Conservation (phyloP, 1,284 basidiomycete species). For the Uromyces viciae-fabae region DNA sequence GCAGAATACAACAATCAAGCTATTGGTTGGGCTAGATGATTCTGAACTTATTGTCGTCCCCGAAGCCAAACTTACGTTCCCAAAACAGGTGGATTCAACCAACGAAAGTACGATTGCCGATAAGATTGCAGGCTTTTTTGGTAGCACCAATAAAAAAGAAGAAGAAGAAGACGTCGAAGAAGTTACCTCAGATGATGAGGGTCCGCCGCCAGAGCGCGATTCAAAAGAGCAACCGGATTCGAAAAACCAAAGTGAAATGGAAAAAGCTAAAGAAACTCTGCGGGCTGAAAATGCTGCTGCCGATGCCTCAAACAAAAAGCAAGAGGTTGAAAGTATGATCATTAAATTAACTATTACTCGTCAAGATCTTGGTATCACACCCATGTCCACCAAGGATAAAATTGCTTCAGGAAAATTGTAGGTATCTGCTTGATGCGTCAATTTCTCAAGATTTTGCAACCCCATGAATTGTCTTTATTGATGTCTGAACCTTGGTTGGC, state of each 20-base stretch:
- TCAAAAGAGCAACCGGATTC: background rate
- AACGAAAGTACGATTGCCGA: slow-evolving; percentile 57
- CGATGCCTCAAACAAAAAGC: slow-evolving; percentile 19
- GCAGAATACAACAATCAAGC: slow-evolving; percentile 69
- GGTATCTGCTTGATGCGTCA: background rate
- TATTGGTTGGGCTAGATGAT: slow-evolving; percentile 73
- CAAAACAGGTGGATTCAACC: slow-evolving; percentile 57
- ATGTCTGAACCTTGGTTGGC: no score
- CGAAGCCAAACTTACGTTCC: slow-evolving; percentile 68
- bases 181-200: slow-evolving; percentile 45
- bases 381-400: slow-evolving; percentile 34
- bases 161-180: slow-evolving; percentile 32
- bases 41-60: slow-evolving; percentile 67
- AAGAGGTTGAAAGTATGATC: slow-evolving; percentile 18
- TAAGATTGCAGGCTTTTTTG: slow-evolving; percentile 79
- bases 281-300: slow-evolving; percentile 33
- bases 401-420: slow-evolving; percentile 45
- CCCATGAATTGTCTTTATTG: background rate
- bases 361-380: slow-evolving; percentile 26
- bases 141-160: slow-evolving; percentile 59
- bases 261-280: slow-evolving; percentile 53
- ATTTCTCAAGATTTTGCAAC: background rate
- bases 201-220: slow-evolving; percentile 43
- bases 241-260: slow-evolving; percentile 45
- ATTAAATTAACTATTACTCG: slow-evolving; percentile 30